A percentile compares a stretch with the other conserved stretches of the same genome.
phyloP scores from a whole-genome alignment of 768 basidiomycete genomes.

The Heimioporus sp. region DNA sequence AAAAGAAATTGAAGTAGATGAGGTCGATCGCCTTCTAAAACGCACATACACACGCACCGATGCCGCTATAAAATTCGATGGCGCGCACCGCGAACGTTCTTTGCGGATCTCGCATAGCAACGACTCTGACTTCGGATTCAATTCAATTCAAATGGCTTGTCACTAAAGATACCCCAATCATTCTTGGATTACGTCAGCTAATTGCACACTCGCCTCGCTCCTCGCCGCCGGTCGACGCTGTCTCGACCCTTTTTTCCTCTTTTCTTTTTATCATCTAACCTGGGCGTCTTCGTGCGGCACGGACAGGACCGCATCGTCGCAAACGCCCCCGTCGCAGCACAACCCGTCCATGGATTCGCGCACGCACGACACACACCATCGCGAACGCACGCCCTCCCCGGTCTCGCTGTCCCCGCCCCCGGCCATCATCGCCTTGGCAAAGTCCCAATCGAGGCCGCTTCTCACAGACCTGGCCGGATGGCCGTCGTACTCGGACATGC shows the following conservation, averaged over 20 bases:
- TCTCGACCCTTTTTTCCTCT: slow-evolving; percentile 9
- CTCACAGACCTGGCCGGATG: slow-evolving; percentile 14
- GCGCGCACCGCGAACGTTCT: slow-evolving; percentile 18
- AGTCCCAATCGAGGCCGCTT: slow-evolving; percentile 3
- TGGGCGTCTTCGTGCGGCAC: not conserved
- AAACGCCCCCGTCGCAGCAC: not conserved
- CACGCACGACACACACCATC: slow-evolving; percentile 1
- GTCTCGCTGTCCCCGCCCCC: slow-evolving; percentile 7
- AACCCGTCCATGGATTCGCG: slow-evolving; percentile 9
- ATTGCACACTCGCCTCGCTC: slow-evolving; percentile 17
- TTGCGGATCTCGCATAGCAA: slow-evolving; percentile 7
- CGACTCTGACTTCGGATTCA: not conserved
- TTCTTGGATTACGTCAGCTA: slow-evolving; percentile 21
- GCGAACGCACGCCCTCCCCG: not conserved
- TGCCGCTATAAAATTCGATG: slow-evolving; percentile 79
- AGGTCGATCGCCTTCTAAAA: not conserved
- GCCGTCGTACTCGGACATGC: slow-evolving; percentile 14
- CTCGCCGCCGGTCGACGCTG: not conserved
- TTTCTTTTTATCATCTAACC: slow-evolving; percentile 2
- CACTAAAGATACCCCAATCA: not conserved
- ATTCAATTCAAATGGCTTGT: too few species aligned
- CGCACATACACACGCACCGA: slow-evolving; percentile 68
- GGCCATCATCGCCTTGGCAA: slow-evolving; percentile 13
- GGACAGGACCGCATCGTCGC: too few species aligned
- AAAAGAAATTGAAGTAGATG: too few species aligned